phyloP scores from a whole-genome alignment of 169 alveolate genomes.

The Prorocentrum cordatum region DNA sequence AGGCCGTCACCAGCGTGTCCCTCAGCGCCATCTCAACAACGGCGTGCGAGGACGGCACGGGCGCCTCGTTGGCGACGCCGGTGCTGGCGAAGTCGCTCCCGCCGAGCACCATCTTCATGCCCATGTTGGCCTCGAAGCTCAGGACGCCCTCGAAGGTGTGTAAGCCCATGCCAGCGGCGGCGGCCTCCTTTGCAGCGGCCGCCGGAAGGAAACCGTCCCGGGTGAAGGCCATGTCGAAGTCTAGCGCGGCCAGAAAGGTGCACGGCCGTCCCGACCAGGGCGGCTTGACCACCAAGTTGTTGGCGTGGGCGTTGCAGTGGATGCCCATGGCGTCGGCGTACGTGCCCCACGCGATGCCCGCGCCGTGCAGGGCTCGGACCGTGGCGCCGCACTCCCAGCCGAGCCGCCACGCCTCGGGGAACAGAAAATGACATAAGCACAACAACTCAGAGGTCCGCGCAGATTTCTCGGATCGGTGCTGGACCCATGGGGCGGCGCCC shows the following conservation, averaged over 20 bases:
- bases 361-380: not conserved
- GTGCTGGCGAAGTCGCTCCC: slow-evolving; percentile 58
- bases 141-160: slow-evolving; percentile 16
- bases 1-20: slow-evolving; percentile 51
- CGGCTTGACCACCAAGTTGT: slow-evolving; percentile 15
- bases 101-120: slow-evolving; percentile 19
- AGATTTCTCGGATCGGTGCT: too few relatives aligned
- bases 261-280: not conserved
- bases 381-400: slow-evolving; percentile 29
- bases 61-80: slow-evolving; percentile 8
- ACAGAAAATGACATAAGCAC: too few relatives aligned
- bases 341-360: slow-evolving; percentile 37
- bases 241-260: slow-evolving; percentile 45
- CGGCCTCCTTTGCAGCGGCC: not conserved
- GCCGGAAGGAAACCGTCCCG: slow-evolving; percentile 24
- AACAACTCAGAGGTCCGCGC: too few relatives aligned
- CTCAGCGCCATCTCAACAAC: slow-evolving; percentile 13
- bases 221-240: slow-evolving; percentile 62
- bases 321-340: slow-evolving; percentile 39
- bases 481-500: too few relatives aligned
- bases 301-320: slow-evolving; percentile 55
- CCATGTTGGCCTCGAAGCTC: slow-evolving; percentile 37
- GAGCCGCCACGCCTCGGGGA: not conserved
- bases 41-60: too few relatives aligned
- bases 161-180: not conserved